These are phyloP conservation scores for Alectoria sarmentosa DNA, from an alignment of 495 filamentous ascomycete genomes.

Conservation along the genomic window DNA sequence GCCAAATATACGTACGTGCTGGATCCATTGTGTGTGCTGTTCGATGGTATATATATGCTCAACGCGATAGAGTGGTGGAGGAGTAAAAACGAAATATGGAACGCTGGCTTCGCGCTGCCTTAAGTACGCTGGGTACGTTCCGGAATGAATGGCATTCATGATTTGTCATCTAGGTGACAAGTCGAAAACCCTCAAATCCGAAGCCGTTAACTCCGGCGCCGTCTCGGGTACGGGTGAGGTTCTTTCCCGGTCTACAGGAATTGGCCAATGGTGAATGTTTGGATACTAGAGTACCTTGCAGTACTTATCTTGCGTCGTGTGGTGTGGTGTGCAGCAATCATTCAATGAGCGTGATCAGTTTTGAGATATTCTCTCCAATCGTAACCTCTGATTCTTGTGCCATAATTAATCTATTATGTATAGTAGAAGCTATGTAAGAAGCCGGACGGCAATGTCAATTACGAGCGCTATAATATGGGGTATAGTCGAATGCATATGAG, in stretches of 20 bases:
- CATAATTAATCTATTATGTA: slow-evolving; percentile 10
- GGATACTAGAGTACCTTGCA: too few species aligned
- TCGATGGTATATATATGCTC: too few species aligned
- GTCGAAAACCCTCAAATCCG: not conserved
- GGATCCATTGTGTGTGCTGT: slow-evolving; percentile 25
- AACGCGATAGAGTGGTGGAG: too few species aligned
- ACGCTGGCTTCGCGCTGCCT: too few species aligned
- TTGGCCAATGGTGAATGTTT: not conserved
- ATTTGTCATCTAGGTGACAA: too few species aligned
- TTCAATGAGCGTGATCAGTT: not conserved
- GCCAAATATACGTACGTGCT: too few species aligned
- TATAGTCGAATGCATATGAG: slow-evolving; percentile 13
- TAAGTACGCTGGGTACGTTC: not conserved
- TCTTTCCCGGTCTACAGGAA: not conserved
- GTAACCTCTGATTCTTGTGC: not conserved
- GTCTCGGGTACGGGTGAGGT: not conserved
- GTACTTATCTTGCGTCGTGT: not conserved
- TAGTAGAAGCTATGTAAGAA: slow-evolving; percentile 12
- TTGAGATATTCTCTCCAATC: not conserved
- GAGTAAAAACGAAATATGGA: too few species aligned
- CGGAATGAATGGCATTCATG: not conserved
- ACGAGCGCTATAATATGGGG: slow-evolving; percentile 14
- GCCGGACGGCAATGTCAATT: slow-evolving; percentile 13
- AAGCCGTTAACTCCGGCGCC: not conserved
- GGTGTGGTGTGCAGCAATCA: not conserved